Evolutionary conservation across 164 flowering plant genomes (phyloP), one percentile per base, ranked within the genome.

Genomic region (Buxus sempervirens): DNA sequence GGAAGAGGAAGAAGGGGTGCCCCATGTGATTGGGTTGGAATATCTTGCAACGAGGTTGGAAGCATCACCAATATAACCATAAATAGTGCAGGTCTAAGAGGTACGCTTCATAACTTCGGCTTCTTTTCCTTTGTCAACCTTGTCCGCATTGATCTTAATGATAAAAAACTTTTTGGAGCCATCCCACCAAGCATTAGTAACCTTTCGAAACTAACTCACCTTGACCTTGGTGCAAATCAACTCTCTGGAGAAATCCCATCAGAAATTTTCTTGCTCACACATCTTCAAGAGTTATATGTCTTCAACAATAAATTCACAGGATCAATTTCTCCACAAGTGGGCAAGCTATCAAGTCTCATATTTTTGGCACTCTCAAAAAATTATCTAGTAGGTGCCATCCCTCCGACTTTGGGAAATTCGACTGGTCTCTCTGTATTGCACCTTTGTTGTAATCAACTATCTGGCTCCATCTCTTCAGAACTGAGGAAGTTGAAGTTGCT

Each of bases 1-100:
- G n/a, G n/a, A n/a, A n/a, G n/a, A n/a, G n/a, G n/a, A n/a, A n/a
- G 51, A 45, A 9, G 45, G 21, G 12, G 3, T 45, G 54, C 51
- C 73, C 73, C 36, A 32, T 70, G 73, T 27, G 21, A 51, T 24
- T 70, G 73, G 73, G 19, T 56, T 21, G 73, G 73, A 16, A 65
- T 70, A 14, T 41, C 55, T 2, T 70, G 73, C 65, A 42, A 58
- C 63, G 4, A 5, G 15, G 56, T 9, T 23, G 63, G 68, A 12
- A 54, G 58, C 23, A 49, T 70, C 15, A 22, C 63, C 21, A 13
- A 55, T 24, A 20, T 70, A 15, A 70, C 64, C 49, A 51, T 70
- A 32, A 38, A 54, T 5, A 36, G 58, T 25, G 21, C 25, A 22
- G 67, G 54, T 13, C n/a, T 67, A 42, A 55, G 49, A 67, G 75